Evolutionary conservation across 2,329 filamentous ascomycete genomes (phyloP).

Genomic region (Paracoccidioides brasiliensis): DNA sequence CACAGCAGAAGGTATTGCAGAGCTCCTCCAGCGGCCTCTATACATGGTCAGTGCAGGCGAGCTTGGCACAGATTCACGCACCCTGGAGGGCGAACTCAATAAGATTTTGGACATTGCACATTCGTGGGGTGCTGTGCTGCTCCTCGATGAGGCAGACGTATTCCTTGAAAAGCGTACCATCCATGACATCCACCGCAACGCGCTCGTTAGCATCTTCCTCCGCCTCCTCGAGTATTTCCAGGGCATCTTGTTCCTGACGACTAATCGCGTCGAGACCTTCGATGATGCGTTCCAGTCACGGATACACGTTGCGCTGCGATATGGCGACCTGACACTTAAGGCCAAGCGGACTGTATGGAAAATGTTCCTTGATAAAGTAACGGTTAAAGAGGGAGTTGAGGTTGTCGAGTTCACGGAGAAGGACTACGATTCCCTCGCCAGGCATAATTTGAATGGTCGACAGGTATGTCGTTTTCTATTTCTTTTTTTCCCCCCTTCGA

Average conservation of each 20-base stretch:
- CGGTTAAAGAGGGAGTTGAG: constrained; percentile 48
- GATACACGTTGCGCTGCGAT: constrained; percentile 73
- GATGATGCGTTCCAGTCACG: constrained; percentile 82
- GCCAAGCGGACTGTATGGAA: constrained; percentile 72
- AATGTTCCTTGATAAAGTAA: constrained; percentile 66
- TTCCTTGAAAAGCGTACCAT: constrained; percentile 74
- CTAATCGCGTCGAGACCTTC: constrained; percentile 74
- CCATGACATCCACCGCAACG: constrained; percentile 73
- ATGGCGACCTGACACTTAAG: constrained; percentile 58
- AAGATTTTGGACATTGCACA: constrained; percentile 78
- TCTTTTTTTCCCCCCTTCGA: neutral
- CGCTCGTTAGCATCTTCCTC: constrained; percentile 75
- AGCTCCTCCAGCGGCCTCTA: constrained; percentile 65
- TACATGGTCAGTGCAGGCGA: constrained; percentile 77
- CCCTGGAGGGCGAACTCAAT: constrained; percentile 63
- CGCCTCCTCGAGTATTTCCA: constrained; percentile 83
- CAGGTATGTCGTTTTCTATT: constrained; percentile 36
- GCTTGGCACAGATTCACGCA: constrained; percentile 62
- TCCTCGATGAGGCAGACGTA: constrained; percentile 76
- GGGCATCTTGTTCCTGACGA: constrained; percentile 79
- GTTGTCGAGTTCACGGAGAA: constrained; percentile 38
- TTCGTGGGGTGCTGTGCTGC: constrained; percentile 70
- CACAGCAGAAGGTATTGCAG: constrained; percentile 75
- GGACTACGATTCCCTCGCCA: constrained; percentile 54
- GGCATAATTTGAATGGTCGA: constrained; percentile 55